Conservation (phyloP, 176 grass and related monocot genomes). For the Thalia dealbata region DNA sequence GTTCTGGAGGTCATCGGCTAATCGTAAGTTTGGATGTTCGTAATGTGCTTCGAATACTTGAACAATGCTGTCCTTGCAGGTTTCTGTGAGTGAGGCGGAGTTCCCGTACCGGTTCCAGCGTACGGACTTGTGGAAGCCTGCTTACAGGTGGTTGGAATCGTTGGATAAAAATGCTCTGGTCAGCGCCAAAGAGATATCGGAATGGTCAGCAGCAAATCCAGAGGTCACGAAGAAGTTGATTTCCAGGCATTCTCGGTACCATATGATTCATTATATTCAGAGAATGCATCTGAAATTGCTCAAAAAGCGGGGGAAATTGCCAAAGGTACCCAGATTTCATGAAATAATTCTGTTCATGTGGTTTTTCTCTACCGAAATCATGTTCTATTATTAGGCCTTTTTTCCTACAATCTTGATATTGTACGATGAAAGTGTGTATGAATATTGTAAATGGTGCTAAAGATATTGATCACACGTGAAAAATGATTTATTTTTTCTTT, state of each 20-base stretch:
- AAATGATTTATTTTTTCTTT: too few relatives aligned
- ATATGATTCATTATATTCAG: slow-evolving; percentile 93
- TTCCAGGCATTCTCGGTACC: slow-evolving; percentile 89
- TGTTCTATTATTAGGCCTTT: neutral
- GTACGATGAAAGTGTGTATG: neutral
- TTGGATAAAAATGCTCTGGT: slow-evolving; percentile 61
- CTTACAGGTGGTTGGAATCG: slow-evolving; percentile 77
- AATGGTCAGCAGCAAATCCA: slow-evolving; percentile 64
- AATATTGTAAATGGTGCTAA: neutral
- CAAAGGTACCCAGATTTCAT: slow-evolving; percentile 48
- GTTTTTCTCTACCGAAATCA: neutral
- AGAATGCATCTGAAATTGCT: slow-evolving; percentile 91
- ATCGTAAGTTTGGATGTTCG: neutral
- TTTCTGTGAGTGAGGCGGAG: slow-evolving; percentile 48
- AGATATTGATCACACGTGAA: neutral
- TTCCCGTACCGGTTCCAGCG: slow-evolving; percentile 86
- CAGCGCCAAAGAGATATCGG: slow-evolving; percentile 60
- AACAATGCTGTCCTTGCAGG: slow-evolving; percentile 22
- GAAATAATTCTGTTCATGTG: slow-evolving; percentile 1
- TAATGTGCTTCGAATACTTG: neutral
- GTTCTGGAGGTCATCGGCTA: slow-evolving; percentile 2
- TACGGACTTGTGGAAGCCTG: slow-evolving; percentile 89
- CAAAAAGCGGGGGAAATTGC: slow-evolving; percentile 83
- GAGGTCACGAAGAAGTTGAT: slow-evolving; percentile 53
- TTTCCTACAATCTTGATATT: neutral